Conservation (phyloP, 345 rosid genomes). For the Microthlaspi erraticum region DNA sequence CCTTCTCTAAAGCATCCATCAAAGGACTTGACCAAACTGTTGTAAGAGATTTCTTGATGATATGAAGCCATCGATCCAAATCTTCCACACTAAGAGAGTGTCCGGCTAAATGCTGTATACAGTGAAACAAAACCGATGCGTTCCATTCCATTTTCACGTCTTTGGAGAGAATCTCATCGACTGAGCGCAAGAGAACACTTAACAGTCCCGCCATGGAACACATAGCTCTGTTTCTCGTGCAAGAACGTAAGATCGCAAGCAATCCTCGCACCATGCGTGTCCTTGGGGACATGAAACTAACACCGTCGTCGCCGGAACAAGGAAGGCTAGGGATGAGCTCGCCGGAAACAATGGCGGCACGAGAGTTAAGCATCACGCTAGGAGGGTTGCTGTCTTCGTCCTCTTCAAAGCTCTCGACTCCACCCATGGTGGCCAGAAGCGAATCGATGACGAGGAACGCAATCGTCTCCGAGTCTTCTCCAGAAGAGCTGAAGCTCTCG, state of each 20-base stretch:
- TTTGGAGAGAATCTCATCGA: slow-evolving; percentile 71
- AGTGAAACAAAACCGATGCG: slow-evolving; percentile 72
- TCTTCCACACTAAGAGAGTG: slow-evolving; percentile 83
- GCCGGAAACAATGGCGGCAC: slow-evolving; percentile 93
- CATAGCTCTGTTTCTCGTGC: slow-evolving; percentile 98
- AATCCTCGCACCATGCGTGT: slow-evolving; percentile 89
- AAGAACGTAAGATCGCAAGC: slow-evolving; percentile 86
- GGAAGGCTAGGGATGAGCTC: slow-evolving; percentile 91
- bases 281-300: slow-evolving; percentile 82
- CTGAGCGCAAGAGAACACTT: slow-evolving; percentile 76
- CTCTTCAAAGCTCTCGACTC: slow-evolving; percentile 96
- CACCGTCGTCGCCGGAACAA: slow-evolving; percentile 68
- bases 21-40: slow-evolving; percentile 72
- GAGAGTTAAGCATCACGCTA: slow-evolving; percentile 94
- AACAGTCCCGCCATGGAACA: slow-evolving; percentile 89
- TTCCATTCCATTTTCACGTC: slow-evolving; percentile 70
- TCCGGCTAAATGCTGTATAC: slow-evolving; percentile 84
- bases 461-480: slow-evolving; percentile 74
- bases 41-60: slow-evolving; percentile 61
- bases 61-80: slow-evolving; percentile 74
- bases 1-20: slow-evolving; percentile 81
- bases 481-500: slow-evolving; percentile 68
- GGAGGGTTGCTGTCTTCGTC: slow-evolving; percentile 93
- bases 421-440: slow-evolving; percentile 99
- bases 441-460: slow-evolving; percentile 89